These are phyloP conservation scores for Stereocaulon alpinum DNA, from an alignment of 495 filamentous ascomycete species.

Conservation along the genomic window DNA sequence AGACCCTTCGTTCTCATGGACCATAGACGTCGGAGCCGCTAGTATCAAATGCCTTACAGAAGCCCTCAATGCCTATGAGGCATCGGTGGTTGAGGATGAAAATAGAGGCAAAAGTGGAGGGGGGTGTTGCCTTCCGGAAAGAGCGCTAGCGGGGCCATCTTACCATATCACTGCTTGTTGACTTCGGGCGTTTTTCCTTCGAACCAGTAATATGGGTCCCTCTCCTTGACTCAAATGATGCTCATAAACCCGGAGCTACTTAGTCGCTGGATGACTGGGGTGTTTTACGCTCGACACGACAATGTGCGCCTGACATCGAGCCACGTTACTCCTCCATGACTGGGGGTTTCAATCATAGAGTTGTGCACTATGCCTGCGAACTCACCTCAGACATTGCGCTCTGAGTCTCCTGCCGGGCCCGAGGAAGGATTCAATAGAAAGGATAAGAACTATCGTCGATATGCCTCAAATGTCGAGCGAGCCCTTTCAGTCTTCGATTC, in stretches of 20 bases:
- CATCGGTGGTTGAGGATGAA: neutral
- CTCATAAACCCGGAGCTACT: no score
- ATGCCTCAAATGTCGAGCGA: conserved; percentile 79
- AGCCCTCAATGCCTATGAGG: neutral
- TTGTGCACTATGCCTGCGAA: conserved; percentile 7
- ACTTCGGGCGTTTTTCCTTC: neutral
- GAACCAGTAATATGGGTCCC: no score
- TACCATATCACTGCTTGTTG: neutral
- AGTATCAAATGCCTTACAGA: neutral
- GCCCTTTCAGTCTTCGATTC: conserved; percentile 87
- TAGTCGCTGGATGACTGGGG: neutral
- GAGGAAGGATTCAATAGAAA: conserved; percentile 39
- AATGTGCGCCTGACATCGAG: neutral
- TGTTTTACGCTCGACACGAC: neutral
- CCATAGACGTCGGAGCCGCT: conserved; percentile 4
- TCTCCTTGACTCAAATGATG: no score
- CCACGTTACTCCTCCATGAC: neutral
- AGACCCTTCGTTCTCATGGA: conserved; percentile 9
- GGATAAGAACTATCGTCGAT: conserved; percentile 85
- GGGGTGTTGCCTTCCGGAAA: neutral
- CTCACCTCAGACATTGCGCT: conserved; percentile 4
- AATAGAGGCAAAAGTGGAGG: neutral
- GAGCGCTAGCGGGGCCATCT: neutral
- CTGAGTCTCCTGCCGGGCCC: conserved; percentile 11
- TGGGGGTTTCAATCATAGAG: neutral